These are phyloP conservation scores for Piedraia hortae DNA, from an alignment of 2,329 filamentous ascomycete genomes.

Conservation along the genomic window DNA sequence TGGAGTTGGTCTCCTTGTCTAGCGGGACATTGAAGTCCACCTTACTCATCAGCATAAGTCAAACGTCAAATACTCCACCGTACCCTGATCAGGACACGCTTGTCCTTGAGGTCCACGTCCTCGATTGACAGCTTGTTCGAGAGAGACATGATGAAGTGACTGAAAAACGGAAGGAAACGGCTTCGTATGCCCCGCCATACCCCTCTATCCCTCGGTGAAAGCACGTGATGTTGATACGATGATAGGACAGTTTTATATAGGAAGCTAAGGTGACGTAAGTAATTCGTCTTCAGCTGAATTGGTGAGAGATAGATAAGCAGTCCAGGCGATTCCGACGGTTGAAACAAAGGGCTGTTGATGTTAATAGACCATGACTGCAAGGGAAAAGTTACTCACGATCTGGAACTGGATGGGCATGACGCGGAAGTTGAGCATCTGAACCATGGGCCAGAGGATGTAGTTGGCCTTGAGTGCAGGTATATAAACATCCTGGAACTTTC, in stretches of 20 bases:
- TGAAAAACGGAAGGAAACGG: no score
- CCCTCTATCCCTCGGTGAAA: not conserved
- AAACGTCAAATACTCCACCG: no score
- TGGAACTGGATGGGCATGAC: constrained; percentile 89
- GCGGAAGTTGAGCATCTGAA: constrained; percentile 91
- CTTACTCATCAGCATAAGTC: constrained; percentile 36
- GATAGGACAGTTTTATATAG: not conserved
- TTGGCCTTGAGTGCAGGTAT: constrained; percentile 86
- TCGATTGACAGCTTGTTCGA: constrained; percentile 93
- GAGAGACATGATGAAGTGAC: constrained; percentile 99
- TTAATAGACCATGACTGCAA: not conserved
- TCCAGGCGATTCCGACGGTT: constrained; percentile 89
- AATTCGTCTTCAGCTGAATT: constrained; percentile 49
- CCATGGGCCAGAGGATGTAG: constrained; percentile 78
- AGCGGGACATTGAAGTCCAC: constrained; percentile 99
- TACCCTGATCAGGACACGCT: constrained; percentile 90
- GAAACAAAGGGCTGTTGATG: constrained; percentile 63
- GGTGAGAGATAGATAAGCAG: constrained; percentile 75
- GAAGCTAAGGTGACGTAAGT: constrained; percentile 2
- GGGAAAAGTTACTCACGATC: constrained; percentile 34
- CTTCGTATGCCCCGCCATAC: no score
- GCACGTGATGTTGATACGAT: not conserved
- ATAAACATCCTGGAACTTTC: constrained; percentile 85
- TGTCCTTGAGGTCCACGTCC: constrained; percentile 91
- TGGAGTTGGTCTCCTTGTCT: constrained; percentile 46